Base-by-base conservation (phyloP, 805 yeast species). In the Scheffersomyces ergatensis region DNA sequence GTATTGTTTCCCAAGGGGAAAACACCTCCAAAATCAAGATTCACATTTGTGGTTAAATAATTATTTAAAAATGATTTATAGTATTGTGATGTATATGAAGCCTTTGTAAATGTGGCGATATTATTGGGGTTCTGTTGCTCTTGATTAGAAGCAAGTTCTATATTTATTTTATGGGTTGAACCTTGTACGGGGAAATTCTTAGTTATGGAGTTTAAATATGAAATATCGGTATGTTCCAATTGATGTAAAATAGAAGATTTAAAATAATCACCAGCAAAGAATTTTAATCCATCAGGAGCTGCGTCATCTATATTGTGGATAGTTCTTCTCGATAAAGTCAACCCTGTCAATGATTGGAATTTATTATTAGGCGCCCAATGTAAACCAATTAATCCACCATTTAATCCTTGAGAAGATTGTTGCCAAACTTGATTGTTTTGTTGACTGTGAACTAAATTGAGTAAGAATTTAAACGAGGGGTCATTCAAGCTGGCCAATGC, bases 241-340 rank as follows among this genome's bases (percentile, higher is more conserved):
- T 53, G 49, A 45, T 53, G 55, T 33, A 67, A 47, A 18, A 65
- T 43, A 9, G 72, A 60, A 14, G 68, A 57, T 47, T 67, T 69
- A 45, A 66, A 51, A 39, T 40, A 60, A 31, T 64, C 73, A 5
- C 68, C 69, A 5, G 54, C 56, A 42, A 58, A 62, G n/a, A 42
- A 42, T 45, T 57, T 62, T 25, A 63, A 44, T 21, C 51, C 52
- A 45, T 77, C 80, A 20, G 80, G 72, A 2, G 86, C 82, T 23
- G 67, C 65, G 42, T 77, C 82, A 23, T 54, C 70, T 21, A 70
- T 67, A 39, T 78, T 74, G 33, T 74, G 63, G 14, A 85, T 59
- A 4, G 79, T 72, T 48, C 93, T 71, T 55, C 77, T 77, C 2
- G 73, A 67, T 13, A 82, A 65, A 15, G 82, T 75, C n/a, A 85